phyloP scores from a whole-genome alignment of 106 monocot genomes.

The Vanilla planifolia region DNA sequence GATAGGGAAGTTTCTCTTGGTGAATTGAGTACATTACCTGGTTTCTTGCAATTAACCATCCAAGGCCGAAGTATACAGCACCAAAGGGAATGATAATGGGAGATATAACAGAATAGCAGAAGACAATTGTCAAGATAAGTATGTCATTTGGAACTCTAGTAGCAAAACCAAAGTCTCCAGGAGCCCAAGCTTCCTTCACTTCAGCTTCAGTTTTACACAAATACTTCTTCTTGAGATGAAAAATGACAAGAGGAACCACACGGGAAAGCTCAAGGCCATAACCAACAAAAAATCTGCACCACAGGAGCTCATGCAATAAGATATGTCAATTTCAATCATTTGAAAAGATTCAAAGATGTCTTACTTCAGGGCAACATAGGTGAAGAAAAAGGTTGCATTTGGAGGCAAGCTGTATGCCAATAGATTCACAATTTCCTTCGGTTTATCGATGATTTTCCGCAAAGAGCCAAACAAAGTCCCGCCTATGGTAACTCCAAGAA shows the following conservation, averaged over 20 bases:
- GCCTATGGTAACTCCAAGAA: constrained; percentile 72
- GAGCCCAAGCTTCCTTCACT: constrained; percentile 85
- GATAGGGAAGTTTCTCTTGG: too few relatives aligned
- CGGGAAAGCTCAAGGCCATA: constrained; percentile 97
- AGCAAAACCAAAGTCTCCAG: constrained; percentile 67
- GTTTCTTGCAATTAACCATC: constrained; percentile 79
- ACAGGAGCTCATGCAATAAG: neutral
- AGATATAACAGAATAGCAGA: constrained; percentile 95
- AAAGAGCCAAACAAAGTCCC: constrained; percentile 54
- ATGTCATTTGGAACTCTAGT: constrained; percentile 90
- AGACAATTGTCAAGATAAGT: constrained; percentile 79
- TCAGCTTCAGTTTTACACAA: constrained; percentile 91
- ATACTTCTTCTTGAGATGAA: constrained; percentile 79
- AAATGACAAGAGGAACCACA: constrained; percentile 73
- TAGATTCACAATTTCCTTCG: constrained; percentile 27
- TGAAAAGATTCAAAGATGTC: constrained; percentile 7
- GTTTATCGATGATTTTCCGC: constrained; percentile 44
- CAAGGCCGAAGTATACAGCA: constrained; percentile 74
- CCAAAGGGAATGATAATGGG: constrained; percentile 93
- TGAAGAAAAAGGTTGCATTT: constrained; percentile 90
- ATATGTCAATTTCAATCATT: neutral
- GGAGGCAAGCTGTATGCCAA: constrained; percentile 61
- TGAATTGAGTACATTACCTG: too few relatives aligned
- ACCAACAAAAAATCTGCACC: constrained; percentile 80
- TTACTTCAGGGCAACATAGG: constrained; percentile 94